phyloP scores from a whole-genome alignment of 371 early-diverging fungal species.

The Syncephalastrum monosporum region DNA sequence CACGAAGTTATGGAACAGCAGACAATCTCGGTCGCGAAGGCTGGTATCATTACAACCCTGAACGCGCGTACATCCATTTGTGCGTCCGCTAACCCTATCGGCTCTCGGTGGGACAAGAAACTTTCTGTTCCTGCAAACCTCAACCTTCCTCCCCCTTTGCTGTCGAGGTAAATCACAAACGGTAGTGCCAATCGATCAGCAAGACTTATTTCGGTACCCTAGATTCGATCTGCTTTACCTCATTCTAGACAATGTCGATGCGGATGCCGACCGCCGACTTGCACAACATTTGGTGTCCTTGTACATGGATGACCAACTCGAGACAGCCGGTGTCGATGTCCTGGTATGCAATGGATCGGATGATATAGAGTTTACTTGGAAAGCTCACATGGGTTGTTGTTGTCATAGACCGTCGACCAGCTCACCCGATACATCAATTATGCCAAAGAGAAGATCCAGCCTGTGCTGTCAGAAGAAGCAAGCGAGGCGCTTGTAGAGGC shows the following conservation, averaged over 20 bases:
- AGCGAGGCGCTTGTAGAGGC: conserved; percentile 73
- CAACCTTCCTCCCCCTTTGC: conserved; percentile 93
- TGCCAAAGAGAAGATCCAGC: conserved; percentile 82
- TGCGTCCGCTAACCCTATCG: conserved; percentile 98
- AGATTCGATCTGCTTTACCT: conserved; percentile 96
- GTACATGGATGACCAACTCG: conserved; percentile 73
- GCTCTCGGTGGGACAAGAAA: conserved; percentile 90
- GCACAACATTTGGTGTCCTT: conserved; percentile 87
- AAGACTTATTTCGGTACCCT: not conserved
- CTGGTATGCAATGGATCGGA: conserved; percentile 37
- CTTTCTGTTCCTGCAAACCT: conserved; percentile 94
- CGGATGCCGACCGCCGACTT: conserved; percentile 81
- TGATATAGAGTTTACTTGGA: no score
- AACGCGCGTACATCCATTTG: conserved; percentile 99
- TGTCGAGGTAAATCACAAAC: conserved; percentile 71
- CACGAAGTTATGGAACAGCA: conserved; percentile 99
- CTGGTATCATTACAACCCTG: conserved; percentile 98
- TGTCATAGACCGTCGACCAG: conserved; percentile 66
- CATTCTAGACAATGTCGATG: conserved; percentile 90
- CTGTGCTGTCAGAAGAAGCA: conserved; percentile 82
- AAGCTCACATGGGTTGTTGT: conserved; percentile 15
- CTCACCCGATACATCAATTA: conserved; percentile 92
- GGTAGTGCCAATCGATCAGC: not conserved
- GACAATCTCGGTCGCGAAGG: conserved; percentile 99
- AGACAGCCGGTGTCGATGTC: conserved; percentile 56